phyloP scores from a whole-genome alignment of 2,329 filamentous ascomycete genomes.

The Chlorencoelia australis region DNA sequence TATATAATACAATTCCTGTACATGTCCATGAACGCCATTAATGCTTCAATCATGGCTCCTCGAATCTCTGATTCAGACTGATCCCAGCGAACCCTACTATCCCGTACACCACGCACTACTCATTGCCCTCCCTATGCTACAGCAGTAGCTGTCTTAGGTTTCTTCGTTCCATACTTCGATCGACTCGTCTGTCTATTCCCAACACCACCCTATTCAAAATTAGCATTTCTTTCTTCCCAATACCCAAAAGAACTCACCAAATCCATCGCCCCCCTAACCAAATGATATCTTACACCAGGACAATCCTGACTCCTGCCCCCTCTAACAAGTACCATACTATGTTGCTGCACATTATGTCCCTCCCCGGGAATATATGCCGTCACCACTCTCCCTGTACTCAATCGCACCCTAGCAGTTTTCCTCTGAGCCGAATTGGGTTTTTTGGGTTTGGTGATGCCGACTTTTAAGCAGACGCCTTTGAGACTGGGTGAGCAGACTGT shows the following conservation, averaged over 20 bases:
- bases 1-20: too few relatives aligned
- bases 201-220: conserved; percentile 66
- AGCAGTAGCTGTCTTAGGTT: conserved; percentile 67
- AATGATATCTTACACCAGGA: conserved; percentile 92
- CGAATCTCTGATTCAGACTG: too few relatives aligned
- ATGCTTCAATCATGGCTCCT: too few relatives aligned
- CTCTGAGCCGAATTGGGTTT: conserved; percentile 97
- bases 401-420: conserved; percentile 84
- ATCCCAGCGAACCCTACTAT: too few relatives aligned
- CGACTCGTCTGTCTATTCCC: conserved; percentile 71
- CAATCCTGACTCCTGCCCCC: conserved; percentile 94
- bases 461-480: conserved; percentile 93
- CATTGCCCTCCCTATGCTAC: too few relatives aligned
- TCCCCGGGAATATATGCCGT: conserved; percentile 95
- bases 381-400: conserved; percentile 78
- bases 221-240: conserved; percentile 14
- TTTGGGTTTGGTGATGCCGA: conserved; percentile 90
- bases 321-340: conserved; percentile 92
- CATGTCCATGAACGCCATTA: conserved; percentile 4
- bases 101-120: too few relatives aligned
- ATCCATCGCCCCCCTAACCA: conserved; percentile 86
- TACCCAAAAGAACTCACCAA: conserved; percentile 51
- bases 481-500: conserved; percentile 63
- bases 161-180: conserved; percentile 98
- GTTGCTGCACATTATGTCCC: conserved; percentile 98